A percentile compares a stretch with the other conserved stretches of the same genome.
Conservation (phyloP, 768 basidiomycete genomes). For the Rhizopogon salebrosus region DNA sequence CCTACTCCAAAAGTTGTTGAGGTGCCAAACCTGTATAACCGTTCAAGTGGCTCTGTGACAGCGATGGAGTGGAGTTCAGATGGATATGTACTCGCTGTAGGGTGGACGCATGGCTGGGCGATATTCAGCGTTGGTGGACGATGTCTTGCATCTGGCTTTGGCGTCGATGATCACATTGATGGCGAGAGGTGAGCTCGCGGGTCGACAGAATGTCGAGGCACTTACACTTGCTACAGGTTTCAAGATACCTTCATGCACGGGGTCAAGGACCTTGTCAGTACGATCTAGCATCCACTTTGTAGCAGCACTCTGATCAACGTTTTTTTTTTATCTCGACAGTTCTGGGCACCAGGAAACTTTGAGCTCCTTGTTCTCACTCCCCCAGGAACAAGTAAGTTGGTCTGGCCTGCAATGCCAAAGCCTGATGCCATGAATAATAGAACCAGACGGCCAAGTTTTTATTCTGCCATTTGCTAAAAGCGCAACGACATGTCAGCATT, state of each 20-base stretch:
- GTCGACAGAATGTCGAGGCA: neutral
- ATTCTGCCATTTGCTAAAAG: slow-evolving; percentile 92
- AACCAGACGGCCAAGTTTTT: slow-evolving; percentile 68
- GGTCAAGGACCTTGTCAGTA: slow-evolving; percentile 61
- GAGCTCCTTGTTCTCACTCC: slow-evolving; percentile 77
- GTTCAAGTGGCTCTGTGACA: slow-evolving; percentile 55
- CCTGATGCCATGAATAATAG: slow-evolving; percentile 29
- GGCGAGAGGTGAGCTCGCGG: slow-evolving; percentile 34
- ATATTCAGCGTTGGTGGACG: slow-evolving; percentile 87
- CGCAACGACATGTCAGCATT: slow-evolving; percentile 85
- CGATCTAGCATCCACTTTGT: neutral
- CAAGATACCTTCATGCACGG: slow-evolving; percentile 87
- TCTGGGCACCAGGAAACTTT: slow-evolving; percentile 92
- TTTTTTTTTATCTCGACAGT: slow-evolving; percentile 39
- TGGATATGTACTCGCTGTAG: slow-evolving; percentile 91
- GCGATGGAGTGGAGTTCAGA: slow-evolving; percentile 91
- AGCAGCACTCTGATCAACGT: slow-evolving; percentile 3
- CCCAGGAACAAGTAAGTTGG: slow-evolving; percentile 42
- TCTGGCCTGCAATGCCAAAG: neutral
- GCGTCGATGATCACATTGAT: slow-evolving; percentile 58
- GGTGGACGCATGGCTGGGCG: slow-evolving; percentile 88
- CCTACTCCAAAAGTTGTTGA: slow-evolving; percentile 59
- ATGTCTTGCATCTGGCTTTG: slow-evolving; percentile 76
- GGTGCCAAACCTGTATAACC: slow-evolving; percentile 57
- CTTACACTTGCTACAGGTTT: slow-evolving; percentile 38